These are phyloP conservation scores for Cercospora sesami DNA, from an alignment of 2,329 filamentous ascomycete genomes.

Conservation along the genomic window DNA sequence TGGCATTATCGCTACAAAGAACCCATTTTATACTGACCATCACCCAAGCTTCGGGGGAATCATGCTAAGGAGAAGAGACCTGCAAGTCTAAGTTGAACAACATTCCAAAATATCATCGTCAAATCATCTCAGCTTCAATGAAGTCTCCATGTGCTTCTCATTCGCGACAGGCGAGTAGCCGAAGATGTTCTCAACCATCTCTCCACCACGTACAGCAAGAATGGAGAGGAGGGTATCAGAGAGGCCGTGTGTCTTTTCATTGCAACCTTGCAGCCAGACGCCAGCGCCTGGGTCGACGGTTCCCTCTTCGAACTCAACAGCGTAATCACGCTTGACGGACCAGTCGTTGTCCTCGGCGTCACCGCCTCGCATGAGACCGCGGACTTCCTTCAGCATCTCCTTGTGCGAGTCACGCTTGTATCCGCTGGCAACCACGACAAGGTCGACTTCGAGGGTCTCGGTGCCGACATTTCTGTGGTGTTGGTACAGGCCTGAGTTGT, in stretches of 20 bases:
- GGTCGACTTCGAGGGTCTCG: conserved; percentile 72
- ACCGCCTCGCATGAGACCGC: conserved; percentile 63
- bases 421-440: conserved; percentile 83
- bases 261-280: conserved; percentile 91
- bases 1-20: background rate
- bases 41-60: background rate
- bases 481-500: conserved; percentile 47
- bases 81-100: background rate
- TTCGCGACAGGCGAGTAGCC: conserved; percentile 26
- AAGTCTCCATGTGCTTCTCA: conserved; percentile 21
- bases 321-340: conserved; percentile 74
- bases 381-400: conserved; percentile 68
- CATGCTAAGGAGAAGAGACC: background rate
- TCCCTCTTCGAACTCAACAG: conserved; percentile 67
- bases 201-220: conserved; percentile 40
- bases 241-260: conserved; percentile 89
- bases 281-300: conserved; percentile 72
- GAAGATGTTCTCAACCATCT: conserved; percentile 43
- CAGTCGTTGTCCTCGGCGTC: conserved; percentile 55
- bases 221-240: conserved; percentile 43
- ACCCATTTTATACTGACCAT: background rate
- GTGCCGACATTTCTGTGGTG: conserved; percentile 38
- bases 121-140: conserved; percentile 17
- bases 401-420: conserved; percentile 79
- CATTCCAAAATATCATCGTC: background rate